Percentiles rank a stretch among this genome's conserved stretches.
Conservation (phyloP, 768 basidiomycete genomes). For the Kwoniella dendrophila region DNA sequence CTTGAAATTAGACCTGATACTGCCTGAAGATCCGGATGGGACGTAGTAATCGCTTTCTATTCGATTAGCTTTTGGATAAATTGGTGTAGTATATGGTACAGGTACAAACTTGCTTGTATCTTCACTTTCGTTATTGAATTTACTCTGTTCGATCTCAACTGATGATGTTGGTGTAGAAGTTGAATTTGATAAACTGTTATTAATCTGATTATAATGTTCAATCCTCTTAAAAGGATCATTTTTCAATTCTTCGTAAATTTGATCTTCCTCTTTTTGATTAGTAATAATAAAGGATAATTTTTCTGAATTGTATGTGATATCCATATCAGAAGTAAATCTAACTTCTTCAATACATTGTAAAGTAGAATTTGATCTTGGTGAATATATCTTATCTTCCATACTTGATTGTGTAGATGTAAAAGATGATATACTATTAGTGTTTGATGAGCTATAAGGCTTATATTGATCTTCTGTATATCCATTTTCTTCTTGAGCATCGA, state of each 20-base stretch:
- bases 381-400: slow-evolving; percentile 3
- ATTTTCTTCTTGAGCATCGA: neutral
- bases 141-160: neutral
- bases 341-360: slow-evolving; percentile 7
- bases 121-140: neutral
- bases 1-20: no score
- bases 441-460: neutral
- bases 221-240: slow-evolving; percentile 11
- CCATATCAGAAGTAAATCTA: slow-evolving; percentile 5
- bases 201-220: neutral
- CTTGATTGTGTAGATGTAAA: neutral
- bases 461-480: slow-evolving; percentile 12
- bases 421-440: neutral
- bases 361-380: slow-evolving; percentile 4
- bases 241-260: neutral
- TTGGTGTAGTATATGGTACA: neutral
- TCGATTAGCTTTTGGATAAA: slow-evolving; percentile 1
- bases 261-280: neutral
- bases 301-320: neutral
- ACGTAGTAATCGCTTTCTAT: neutral
- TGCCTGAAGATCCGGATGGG: no score
- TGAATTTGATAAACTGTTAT: neutral
- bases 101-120: neutral
- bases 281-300: neutral
- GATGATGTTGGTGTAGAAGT: neutral